These are phyloP conservation scores for Penicillium sp. DNA, from an alignment of 2,329 filamentous ascomycete genomes.

Conservation along the genomic window DNA sequence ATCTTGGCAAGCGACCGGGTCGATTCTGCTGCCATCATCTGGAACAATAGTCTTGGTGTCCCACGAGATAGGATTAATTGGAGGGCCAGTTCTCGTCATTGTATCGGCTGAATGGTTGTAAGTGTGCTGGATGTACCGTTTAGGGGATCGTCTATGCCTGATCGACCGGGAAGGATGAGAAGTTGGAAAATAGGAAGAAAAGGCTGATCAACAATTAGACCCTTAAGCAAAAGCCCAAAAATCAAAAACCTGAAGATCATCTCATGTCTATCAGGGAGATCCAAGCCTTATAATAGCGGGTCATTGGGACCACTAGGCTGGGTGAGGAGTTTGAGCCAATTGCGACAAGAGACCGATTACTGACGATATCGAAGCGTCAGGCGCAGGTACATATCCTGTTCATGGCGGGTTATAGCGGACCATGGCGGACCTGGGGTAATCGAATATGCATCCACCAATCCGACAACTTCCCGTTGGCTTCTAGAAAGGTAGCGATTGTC, in stretches of 20 bases:
- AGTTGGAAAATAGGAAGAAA: not conserved
- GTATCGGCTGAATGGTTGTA: conserved; percentile 6
- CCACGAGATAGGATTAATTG: conserved; percentile 26
- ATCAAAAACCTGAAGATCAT: conserved; percentile 22
- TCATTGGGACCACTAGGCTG: conserved; percentile 6
- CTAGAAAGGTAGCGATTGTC: conserved; percentile 23
- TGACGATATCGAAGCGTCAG: conserved; percentile 25
- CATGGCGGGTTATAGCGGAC: conserved; percentile 1
- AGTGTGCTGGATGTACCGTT: conserved; percentile 1
- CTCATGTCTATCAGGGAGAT: conserved; percentile 16
- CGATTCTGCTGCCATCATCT: conserved; percentile 24
- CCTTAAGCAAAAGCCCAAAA: conserved; percentile 16
- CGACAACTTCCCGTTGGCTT: conserved; percentile 13
- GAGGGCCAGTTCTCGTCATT: conserved; percentile 29
- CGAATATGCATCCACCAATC: conserved; percentile 21
- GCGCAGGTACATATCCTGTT: conserved; percentile 24
- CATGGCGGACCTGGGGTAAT: conserved; percentile 32
- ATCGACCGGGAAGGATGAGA: conserved; percentile 5
- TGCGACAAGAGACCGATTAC: conserved; percentile 23
- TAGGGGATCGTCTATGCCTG: conserved; percentile 9
- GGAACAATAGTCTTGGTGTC: conserved; percentile 26
- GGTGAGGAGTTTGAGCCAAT: conserved; percentile 16
- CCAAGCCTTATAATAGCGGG: conserved; percentile 25
- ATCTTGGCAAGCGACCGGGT: conserved; percentile 25
- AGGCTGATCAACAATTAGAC: conserved; percentile 19